A percentile compares a stretch with the other conserved stretches of the same genome.
These are phyloP conservation scores for Aphanoascus verrucosus DNA, from an alignment of 2,329 filamentous ascomycete species.

Conservation along the genomic window DNA sequence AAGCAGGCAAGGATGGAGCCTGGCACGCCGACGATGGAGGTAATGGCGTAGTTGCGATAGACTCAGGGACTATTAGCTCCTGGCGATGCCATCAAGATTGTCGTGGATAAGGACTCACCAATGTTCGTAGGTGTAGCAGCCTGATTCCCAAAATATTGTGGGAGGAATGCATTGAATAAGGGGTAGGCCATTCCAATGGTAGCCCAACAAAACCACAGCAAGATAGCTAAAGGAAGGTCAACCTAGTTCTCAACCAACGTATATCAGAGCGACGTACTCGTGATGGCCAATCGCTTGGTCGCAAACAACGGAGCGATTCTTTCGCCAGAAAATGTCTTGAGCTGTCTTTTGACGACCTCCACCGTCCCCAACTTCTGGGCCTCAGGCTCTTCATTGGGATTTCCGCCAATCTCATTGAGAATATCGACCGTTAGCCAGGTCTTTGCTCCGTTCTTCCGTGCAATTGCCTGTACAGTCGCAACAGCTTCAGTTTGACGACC, in stretches of 20 bases:
- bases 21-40: conserved; percentile 63
- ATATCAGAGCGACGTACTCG: conserved; percentile 30
- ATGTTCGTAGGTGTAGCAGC: conserved; percentile 31
- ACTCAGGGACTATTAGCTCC: conserved; percentile 21
- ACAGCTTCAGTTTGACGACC: conserved; percentile 70
- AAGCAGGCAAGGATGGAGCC: conserved; percentile 65
- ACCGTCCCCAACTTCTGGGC: conserved; percentile 33
- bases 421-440: conserved; percentile 68
- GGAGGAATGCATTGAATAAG: conserved; percentile 83
- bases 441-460: conserved; percentile 55
- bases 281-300: conserved; percentile 38
- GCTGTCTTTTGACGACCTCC: conserved; percentile 48
- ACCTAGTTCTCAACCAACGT: background rate
- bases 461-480: conserved; percentile 67
- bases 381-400: conserved; percentile 32
- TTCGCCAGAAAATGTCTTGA: conserved; percentile 56
- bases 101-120: conserved; percentile 17
- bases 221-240: conserved; percentile 24
- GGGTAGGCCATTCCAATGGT: conserved; percentile 79
- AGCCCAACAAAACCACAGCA: conserved; percentile 70
- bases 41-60: conserved; percentile 77
- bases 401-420: conserved; percentile 45
- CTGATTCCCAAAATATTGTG: conserved; percentile 61
- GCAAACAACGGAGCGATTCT: conserved; percentile 55
- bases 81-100: conserved; percentile 16